phyloP scores from a whole-genome alignment of 2,329 filamentous ascomycete genomes.

The Orbilia brochopaga region DNA sequence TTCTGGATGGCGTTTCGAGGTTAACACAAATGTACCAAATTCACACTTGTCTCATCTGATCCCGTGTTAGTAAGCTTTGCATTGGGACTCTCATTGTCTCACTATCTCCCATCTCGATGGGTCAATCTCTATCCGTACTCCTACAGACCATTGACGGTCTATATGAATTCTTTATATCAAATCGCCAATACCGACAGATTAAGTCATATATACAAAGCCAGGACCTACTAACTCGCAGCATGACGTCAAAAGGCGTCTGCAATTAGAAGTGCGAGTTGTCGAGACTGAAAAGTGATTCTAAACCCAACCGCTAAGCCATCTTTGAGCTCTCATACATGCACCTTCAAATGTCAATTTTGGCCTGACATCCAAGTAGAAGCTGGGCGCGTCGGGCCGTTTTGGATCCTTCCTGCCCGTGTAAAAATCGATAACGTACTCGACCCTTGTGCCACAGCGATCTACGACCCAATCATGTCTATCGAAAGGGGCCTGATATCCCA shows the following conservation, averaged over 20 bases:
- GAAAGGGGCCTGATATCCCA: slow-evolving; percentile 89
- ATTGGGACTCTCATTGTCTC: too few relatives aligned
- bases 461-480: slow-evolving; percentile 98
- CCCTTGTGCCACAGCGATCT: slow-evolving; percentile 79
- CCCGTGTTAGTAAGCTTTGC: too few relatives aligned
- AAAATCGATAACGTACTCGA: slow-evolving; percentile 98
- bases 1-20: neutral
- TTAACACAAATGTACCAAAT: neutral
- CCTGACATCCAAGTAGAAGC: slow-evolving; percentile 72
- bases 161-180: too few relatives aligned
- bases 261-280: neutral
- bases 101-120: too few relatives aligned
- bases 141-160: too few relatives aligned
- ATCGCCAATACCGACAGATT: too few relatives aligned
- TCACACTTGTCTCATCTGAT: neutral
- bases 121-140: too few relatives aligned
- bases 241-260: neutral
- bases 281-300: slow-evolving; percentile 1
- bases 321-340: slow-evolving; percentile 69
- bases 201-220: too few relatives aligned
- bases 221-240: too few relatives aligned
- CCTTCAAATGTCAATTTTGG: slow-evolving; percentile 74
- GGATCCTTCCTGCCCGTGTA: slow-evolving; percentile 72
- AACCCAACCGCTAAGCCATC: slow-evolving; percentile 53
- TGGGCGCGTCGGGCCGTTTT: slow-evolving; percentile 60